These are phyloP conservation scores for Vigna mungo DNA, from an alignment of 306 rosid genomes.

Conservation along the genomic window DNA sequence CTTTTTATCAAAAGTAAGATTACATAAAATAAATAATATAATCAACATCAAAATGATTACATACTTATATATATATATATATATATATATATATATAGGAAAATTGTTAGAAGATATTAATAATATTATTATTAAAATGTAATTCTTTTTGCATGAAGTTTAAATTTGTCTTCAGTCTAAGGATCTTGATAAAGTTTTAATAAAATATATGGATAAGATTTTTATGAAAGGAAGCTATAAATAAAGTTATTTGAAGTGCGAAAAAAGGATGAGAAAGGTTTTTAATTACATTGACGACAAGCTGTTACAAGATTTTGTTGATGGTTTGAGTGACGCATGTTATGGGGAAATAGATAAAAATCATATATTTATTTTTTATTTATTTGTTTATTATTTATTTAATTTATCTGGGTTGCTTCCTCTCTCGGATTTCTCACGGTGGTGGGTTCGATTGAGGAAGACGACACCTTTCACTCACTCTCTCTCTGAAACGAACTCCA, in stretches of 20 bases:
- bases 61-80: too few species aligned
- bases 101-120: too few species aligned
- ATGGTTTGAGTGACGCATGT: neutral
- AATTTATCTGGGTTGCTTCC: conserved; percentile 11
- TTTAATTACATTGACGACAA: neutral
- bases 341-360: neutral
- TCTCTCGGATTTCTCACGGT: neutral
- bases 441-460: neutral
- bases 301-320: neutral
- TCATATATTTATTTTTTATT: neutral
- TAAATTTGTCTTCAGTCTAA: too few species aligned
- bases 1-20: too few species aligned
- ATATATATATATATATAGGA: too few species aligned
- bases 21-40: too few species aligned
- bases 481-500: neutral
- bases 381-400: neutral
- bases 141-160: too few species aligned
- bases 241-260: neutral
- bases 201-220: too few species aligned
- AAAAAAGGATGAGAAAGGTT: neutral
- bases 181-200: too few species aligned
- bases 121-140: too few species aligned
- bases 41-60: too few species aligned
- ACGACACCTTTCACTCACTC: neutral
- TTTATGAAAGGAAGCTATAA: neutral